Base-by-base conservation (phyloP, 805 yeast species). In the Metschnikowia anglica region DNA sequence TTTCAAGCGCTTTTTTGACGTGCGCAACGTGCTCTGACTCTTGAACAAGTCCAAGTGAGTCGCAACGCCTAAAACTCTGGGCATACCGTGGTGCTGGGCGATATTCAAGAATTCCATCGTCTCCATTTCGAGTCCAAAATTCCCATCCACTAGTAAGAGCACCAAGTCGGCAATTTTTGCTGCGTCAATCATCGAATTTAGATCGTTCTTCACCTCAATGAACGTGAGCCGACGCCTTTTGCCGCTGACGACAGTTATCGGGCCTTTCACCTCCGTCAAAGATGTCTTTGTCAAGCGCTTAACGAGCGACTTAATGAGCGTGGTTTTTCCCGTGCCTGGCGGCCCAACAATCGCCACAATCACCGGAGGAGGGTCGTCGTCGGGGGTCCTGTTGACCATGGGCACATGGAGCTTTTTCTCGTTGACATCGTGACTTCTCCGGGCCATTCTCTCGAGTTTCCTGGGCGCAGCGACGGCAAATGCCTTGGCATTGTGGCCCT, bases 31-130 rank as follows among this genome's bases (percentile, higher is more conserved):
- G 10, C 95, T 76, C 47, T 85, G 96, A 13, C 86, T 83, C 61
- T 86, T 90, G 74, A 93, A 93, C 38, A 93, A 74, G 65, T 93
- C 99, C 57, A 95, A 74, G 70, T 93, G 99, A 0, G 99, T 93
- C 5, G 96, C 85, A 8, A 93, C 86, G 52, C 98, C 99, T 34
- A 93, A 72, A 15, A 93, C 95, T 55, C 97, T 79, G 31, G 99
- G 99, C 90, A 93, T 93, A 65, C 99, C 99, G 64, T 93, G 99
- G 60, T 91, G 97, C 56, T 93, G 96, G 3, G 97, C 95, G 52
- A 93, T 79, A 59, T 93, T 95, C 50, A 93, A 73, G 59, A 93
- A 93, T 66, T 93, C 99, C 98, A 93, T 95, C 7, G 99, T 93
- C 66, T 93, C 99, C 99, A 93, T 93, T 71, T 93, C 99, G 46